phyloP scores from a whole-genome alignment of 1,284 basidiomycete genomes.

The Afroboletus lepidellus region DNA sequence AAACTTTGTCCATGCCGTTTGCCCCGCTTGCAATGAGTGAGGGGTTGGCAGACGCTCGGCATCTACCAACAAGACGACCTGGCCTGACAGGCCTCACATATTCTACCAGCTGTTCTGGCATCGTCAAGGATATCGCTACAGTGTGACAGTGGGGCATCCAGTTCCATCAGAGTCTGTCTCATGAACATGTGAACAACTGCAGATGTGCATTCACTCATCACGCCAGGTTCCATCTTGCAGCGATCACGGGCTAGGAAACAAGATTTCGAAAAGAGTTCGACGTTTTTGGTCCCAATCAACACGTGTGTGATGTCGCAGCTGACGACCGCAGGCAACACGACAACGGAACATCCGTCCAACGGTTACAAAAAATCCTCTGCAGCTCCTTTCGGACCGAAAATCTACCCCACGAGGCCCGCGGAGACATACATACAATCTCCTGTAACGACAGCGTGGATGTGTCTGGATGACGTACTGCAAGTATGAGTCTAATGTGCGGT shows the following conservation, averaged over 20 bases:
- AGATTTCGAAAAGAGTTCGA: background rate
- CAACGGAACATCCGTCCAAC: background rate
- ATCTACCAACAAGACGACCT: too few species aligned
- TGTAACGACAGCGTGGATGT: background rate
- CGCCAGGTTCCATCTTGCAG: background rate
- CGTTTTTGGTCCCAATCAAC: too few species aligned
- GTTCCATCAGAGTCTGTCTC: background rate
- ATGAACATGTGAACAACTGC: background rate
- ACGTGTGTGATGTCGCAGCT: background rate
- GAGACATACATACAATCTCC: too few species aligned
- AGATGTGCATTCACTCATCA: background rate
- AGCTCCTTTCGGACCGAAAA: background rate
- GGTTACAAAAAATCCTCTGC: background rate
- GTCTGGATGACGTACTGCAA: background rate
- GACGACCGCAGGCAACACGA: background rate
- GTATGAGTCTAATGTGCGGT: background rate
- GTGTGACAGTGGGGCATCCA: background rate
- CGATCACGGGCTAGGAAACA: background rate
- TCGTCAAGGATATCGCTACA: too few species aligned
- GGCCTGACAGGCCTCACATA: too few species aligned
- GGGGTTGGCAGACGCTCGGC: too few species aligned
- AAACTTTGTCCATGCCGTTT: too few species aligned
- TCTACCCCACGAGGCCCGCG: background rate
- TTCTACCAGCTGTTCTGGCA: too few species aligned
- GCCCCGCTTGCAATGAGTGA: too few species aligned